Percentiles rank a stretch among this genome's conserved stretches.
Evolutionary conservation across 1,284 basidiomycete genomes (phyloP).

Genomic region (Malassezia restricta): DNA sequence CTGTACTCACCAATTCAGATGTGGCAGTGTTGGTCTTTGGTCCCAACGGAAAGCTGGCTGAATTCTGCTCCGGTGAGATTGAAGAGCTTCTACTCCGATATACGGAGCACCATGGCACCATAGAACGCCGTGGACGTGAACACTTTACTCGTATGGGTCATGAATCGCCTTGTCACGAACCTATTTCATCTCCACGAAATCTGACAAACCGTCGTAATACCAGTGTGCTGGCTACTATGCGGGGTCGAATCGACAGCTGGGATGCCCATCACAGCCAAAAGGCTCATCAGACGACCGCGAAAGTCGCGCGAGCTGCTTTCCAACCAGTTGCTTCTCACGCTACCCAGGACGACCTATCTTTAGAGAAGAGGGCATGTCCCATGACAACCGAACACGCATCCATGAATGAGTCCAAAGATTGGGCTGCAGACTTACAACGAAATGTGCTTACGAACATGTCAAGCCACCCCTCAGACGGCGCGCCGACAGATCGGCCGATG

Average conservation of each 20-base stretch:
- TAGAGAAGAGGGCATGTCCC: neutral
- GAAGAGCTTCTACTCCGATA: constrained; percentile 30
- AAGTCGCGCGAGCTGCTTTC: too few relatives aligned
- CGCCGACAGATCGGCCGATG: too few relatives aligned
- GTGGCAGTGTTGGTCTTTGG: constrained; percentile 61
- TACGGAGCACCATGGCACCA: constrained; percentile 19
- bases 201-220: neutral
- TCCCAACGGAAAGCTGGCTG: constrained; percentile 42
- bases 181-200: neutral
- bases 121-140: constrained; percentile 7
- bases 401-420: too few relatives aligned
- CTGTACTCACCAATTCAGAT: constrained; percentile 61
- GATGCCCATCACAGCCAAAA: too few relatives aligned
- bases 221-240: neutral
- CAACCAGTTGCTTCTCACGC: too few relatives aligned
- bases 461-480: too few relatives aligned
- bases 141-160: neutral
- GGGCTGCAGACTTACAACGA: too few relatives aligned
- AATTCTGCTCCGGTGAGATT: constrained; percentile 38
- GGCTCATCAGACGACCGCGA: too few relatives aligned
- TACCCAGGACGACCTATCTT: neutral
- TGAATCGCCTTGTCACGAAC: neutral
- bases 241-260: neutral
- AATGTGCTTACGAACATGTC: too few relatives aligned
- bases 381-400: too few relatives aligned